A percentile compares a stretch with the other conserved stretches of the same genome.
phyloP scores from a whole-genome alignment of 257 asterid species.

The Agastache rugosa region DNA sequence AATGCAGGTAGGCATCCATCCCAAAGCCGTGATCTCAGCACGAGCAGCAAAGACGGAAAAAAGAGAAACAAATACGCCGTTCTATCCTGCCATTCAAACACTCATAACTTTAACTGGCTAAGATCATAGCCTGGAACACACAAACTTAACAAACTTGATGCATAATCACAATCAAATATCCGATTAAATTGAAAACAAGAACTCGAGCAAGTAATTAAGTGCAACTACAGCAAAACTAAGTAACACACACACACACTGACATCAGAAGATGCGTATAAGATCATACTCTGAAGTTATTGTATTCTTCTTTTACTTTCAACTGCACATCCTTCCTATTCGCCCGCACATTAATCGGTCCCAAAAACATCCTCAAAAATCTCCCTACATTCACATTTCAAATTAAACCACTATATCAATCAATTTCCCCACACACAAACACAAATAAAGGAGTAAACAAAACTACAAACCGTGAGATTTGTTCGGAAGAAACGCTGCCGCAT shows the following conservation, averaged over 20 bases:
- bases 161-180: neutral
- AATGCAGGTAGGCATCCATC: constrained; percentile 94
- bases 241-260: neutral
- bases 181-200: neutral
- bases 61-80: constrained; percentile 75
- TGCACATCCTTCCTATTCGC: constrained; percentile 96
- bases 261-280: constrained; percentile 30
- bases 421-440: constrained; percentile 26
- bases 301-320: constrained; percentile 96
- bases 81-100: constrained; percentile 73
- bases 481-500: constrained; percentile 95
- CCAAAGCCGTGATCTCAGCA: constrained; percentile 77
- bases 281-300: constrained; percentile 92
- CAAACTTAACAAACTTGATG: constrained; percentile 16
- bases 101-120: constrained; percentile 10
- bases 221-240: neutral
- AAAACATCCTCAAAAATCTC: constrained; percentile 88
- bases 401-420: constrained; percentile 24
- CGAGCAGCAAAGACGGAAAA: constrained; percentile 72
- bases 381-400: constrained; percentile 55
- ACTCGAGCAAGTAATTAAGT: neutral
- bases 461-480: constrained; percentile 84
- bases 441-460: constrained; percentile 9
- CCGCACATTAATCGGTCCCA: constrained; percentile 94
- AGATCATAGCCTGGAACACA: constrained; percentile 18